These are phyloP conservation scores for Elongisporangium undulatum DNA, from an alignment of 352 stramenopile genomes.

Conservation along the genomic window DNA sequence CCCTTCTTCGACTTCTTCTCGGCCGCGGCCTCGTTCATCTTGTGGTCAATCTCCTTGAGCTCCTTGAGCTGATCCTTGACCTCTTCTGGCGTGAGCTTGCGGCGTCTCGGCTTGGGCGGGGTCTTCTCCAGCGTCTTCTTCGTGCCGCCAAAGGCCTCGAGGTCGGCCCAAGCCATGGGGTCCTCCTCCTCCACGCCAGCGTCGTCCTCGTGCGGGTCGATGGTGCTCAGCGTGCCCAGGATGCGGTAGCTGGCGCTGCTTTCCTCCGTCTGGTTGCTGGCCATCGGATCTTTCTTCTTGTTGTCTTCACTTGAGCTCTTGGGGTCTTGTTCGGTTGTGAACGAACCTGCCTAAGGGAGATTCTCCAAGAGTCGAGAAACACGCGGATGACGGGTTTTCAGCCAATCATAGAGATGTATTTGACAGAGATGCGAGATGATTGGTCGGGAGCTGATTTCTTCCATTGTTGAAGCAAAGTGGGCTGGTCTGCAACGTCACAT, in stretches of 20 bases:
- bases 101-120: slow-evolving; percentile 12
- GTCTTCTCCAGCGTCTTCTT: slow-evolving; percentile 40
- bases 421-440: neutral
- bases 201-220: slow-evolving; percentile 4
- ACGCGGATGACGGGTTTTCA: neutral
- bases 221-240: slow-evolving; percentile 11
- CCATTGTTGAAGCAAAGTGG: neutral
- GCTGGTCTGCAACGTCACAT: neutral
- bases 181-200: slow-evolving; percentile 16
- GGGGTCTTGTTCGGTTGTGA: slow-evolving; percentile 4
- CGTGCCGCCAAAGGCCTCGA: slow-evolving; percentile 37
- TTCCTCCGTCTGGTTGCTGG: slow-evolving; percentile 13
- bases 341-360: neutral
- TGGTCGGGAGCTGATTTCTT: slow-evolving; percentile 1
- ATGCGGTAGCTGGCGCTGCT: slow-evolving; percentile 22
- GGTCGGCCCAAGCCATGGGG: slow-evolving; percentile 40
- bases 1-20: slow-evolving; percentile 29
- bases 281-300: slow-evolving; percentile 3
- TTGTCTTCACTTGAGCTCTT: slow-evolving; percentile 3
- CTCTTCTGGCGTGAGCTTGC: slow-evolving; percentile 24
- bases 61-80: slow-evolving; percentile 12
- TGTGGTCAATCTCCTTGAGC: slow-evolving; percentile 11
- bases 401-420: neutral
- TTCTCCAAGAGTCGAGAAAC: neutral
- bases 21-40: slow-evolving; percentile 4